Evolutionary conservation across 345 rosid species (phyloP).

Genomic region (Brassica juncea): DNA sequence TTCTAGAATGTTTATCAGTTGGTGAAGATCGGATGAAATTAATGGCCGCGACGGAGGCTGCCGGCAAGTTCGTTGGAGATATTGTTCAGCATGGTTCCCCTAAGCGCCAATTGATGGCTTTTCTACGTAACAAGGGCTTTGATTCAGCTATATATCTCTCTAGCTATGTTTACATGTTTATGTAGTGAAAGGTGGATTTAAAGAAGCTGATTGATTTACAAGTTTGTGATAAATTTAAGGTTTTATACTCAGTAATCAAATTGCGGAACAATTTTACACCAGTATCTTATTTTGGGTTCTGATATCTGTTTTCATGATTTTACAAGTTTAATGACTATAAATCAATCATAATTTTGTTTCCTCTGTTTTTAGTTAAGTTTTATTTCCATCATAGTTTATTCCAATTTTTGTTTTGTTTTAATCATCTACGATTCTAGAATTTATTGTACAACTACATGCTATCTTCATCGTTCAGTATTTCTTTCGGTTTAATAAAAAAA

Average conservation of each 20-base stretch:
- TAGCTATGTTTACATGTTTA: neutral
- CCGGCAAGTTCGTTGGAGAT: slow-evolving; percentile 33
- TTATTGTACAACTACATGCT: no score
- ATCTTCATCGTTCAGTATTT: no score
- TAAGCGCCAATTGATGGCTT: slow-evolving; percentile 55
- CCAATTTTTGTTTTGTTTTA: neutral
- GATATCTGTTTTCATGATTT: neutral
- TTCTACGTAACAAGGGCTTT: slow-evolving; percentile 57
- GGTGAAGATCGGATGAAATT: slow-evolving; percentile 43
- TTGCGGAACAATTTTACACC: no score
- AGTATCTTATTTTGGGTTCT: neutral
- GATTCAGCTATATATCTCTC: slow-evolving; percentile 61
- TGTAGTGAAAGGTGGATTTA: neutral
- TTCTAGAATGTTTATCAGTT: slow-evolving; percentile 29
- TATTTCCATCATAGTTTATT: neutral
- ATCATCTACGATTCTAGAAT: no score
- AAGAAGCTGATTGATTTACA: neutral
- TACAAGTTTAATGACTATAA: neutral
- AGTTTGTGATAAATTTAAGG: neutral
- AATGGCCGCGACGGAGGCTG: slow-evolving; percentile 31
- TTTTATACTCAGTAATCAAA: neutral
- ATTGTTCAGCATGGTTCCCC: neutral
- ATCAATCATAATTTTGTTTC: neutral
- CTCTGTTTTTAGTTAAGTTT: neutral
- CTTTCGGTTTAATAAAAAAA: no score